phyloP scores from a whole-genome alignment of 257 asterid species.

The Gentiana macrophylla region DNA sequence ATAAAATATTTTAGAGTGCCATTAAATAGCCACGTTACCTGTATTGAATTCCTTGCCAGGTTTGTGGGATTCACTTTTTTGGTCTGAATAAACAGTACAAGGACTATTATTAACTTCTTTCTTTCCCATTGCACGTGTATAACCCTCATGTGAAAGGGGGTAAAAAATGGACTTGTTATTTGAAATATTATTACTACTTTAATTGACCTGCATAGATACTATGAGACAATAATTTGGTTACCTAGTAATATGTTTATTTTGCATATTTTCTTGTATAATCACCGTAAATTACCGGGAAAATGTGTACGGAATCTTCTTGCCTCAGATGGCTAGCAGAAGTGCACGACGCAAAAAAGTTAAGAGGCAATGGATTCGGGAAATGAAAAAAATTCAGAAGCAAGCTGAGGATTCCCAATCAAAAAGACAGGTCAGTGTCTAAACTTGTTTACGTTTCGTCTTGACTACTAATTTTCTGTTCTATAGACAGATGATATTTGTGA shows the following conservation, averaged over 20 bases:
- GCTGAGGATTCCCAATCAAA: constrained; percentile 44
- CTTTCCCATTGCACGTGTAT: no score
- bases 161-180: no score
- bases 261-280: not conserved
- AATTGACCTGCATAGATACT: not conserved
- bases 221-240: not conserved
- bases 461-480: not conserved
- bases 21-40: no score
- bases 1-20: no score
- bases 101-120: not conserved
- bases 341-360: constrained; percentile 56
- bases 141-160: no score
- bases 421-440: constrained; percentile 50
- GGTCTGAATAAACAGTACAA: constrained; percentile 1
- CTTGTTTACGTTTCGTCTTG: not conserved
- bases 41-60: no score
- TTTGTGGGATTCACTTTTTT: no score
- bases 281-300: constrained; percentile 2
- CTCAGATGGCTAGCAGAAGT: constrained; percentile 74
- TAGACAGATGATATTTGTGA: constrained; percentile 1
- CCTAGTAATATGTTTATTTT: not conserved
- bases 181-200: no score
- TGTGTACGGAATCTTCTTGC: not conserved
- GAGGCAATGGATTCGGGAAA: constrained; percentile 63
- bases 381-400: constrained; percentile 64